phyloP scores from a whole-genome alignment of 2,329 filamentous ascomycete species.

The Colletotrichum graminicola region DNA sequence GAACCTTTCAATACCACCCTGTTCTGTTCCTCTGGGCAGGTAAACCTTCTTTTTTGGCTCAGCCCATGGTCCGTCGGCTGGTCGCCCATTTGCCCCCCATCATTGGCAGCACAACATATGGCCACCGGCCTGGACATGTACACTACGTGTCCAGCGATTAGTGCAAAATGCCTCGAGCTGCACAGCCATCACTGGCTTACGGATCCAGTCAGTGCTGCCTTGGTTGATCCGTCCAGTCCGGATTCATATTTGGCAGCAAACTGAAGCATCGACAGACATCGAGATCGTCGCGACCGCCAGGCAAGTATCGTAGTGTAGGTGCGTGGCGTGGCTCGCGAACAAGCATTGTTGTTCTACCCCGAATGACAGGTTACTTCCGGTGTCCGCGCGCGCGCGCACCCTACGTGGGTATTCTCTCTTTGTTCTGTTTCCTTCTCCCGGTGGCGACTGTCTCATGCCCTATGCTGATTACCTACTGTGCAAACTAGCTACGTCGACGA shows the following conservation, averaged over 20 bases:
- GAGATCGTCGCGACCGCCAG: not conserved
- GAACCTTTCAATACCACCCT: conserved; percentile 20
- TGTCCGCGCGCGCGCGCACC: not conserved
- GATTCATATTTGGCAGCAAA: not conserved
- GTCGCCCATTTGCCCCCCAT: conserved; percentile 16
- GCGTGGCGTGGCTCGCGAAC: conserved; percentile 6
- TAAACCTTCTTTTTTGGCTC: conserved; percentile 1
- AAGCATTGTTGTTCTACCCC: conserved; percentile 1
- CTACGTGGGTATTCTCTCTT: not conserved
- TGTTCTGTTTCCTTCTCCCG: not conserved
- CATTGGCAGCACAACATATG: conserved; percentile 24
- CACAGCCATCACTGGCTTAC: not conserved
- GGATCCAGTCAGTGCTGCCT: conserved; percentile 15
- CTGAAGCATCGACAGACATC: not conserved
- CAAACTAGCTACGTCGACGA: not conserved
- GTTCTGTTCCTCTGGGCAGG: not conserved
- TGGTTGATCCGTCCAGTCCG: conserved; percentile 16
- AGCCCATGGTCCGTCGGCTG: not conserved
- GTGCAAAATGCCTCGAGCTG: not conserved
- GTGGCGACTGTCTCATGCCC: conserved; percentile 3
- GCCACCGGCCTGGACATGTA: conserved; percentile 15
- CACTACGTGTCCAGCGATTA: not conserved
- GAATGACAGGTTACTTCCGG: conserved; percentile 38
- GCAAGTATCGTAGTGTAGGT: not conserved
- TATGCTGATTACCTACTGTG: conserved; percentile 4